phyloP scores from a whole-genome alignment of 179 eudicot species.

The Nepenthes alata region DNA sequence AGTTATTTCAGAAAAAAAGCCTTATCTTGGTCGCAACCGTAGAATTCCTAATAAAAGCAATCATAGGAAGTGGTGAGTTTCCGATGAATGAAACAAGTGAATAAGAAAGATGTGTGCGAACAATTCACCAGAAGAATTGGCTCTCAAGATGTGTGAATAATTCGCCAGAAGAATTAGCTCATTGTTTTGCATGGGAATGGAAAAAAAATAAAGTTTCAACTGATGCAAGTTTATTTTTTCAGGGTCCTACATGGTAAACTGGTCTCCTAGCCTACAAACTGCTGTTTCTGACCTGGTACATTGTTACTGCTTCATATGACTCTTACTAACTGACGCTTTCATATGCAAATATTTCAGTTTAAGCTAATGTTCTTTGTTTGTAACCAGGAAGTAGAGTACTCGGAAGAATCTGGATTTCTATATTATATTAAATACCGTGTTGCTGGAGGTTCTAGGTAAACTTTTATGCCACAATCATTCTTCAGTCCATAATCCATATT shows the following conservation, averaged over 20 bases:
- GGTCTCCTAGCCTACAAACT: constrained; percentile 96
- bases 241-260: constrained; percentile 99
- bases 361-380: constrained; percentile 12
- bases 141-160: too few relatives aligned
- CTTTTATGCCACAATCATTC: not conserved
- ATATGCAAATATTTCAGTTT: constrained; percentile 6
- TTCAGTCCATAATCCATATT: too few relatives aligned
- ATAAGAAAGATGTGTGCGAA: too few relatives aligned
- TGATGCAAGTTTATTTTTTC: constrained; percentile 18
- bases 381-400: constrained; percentile 86
- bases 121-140: too few relatives aligned
- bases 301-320: constrained; percentile 3
- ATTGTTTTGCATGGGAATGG: too few relatives aligned
- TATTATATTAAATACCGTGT: constrained; percentile 92
- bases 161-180: too few relatives aligned
- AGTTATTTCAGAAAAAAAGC: too few relatives aligned
- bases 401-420: constrained; percentile 93
- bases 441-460: constrained; percentile 93
- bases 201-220: not conserved
- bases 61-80: too few relatives aligned
- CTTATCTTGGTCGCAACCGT: too few relatives aligned
- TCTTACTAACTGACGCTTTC: constrained; percentile 2
- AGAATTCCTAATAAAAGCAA: too few relatives aligned
- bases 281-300: constrained; percentile 98
- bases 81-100: too few relatives aligned